Percentiles rank a stretch among this genome's conserved stretches.
These are phyloP conservation scores for Acanthamoeba castellanii DNA, from an alignment of 208 protist species.

Conservation along the genomic window DNA sequence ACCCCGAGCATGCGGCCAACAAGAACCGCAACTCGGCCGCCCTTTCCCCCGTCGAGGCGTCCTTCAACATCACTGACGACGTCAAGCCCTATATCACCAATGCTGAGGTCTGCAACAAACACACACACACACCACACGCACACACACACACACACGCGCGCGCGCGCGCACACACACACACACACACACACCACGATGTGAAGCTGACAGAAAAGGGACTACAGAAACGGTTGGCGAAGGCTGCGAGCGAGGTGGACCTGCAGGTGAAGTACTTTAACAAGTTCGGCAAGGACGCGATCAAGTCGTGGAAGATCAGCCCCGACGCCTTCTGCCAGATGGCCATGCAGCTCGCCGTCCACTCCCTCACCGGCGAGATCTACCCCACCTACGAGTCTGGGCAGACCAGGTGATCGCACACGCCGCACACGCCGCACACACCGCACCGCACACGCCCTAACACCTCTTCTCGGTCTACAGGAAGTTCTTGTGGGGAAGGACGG, in stretches of 20 bases:
- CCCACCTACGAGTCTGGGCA: slow-evolving; percentile 82
- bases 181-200: not conserved
- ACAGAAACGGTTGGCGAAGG: slow-evolving; percentile 16
- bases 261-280: slow-evolving; percentile 37
- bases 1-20: slow-evolving; percentile 27
- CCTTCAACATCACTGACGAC: not conserved
- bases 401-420: not conserved
- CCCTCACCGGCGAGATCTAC: slow-evolving; percentile 57
- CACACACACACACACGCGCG: not conserved
- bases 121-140: too few species aligned
- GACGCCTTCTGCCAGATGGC: slow-evolving; percentile 85
- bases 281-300: slow-evolving; percentile 44
- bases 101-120: not conserved
- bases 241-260: slow-evolving; percentile 42
- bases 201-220: not conserved
- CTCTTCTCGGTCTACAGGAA: not conserved
- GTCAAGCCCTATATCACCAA: slow-evolving; percentile 61
- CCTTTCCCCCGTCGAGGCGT: not conserved
- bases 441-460: not conserved
- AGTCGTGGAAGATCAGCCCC: slow-evolving; percentile 70
- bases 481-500: slow-evolving; percentile 77
- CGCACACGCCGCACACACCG: not conserved
- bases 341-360: slow-evolving; percentile 81
- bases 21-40: not conserved
- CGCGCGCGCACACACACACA: not conserved